Conservation (phyloP, 208 protist genomes). For the Trypanosoma caninum region DNA sequence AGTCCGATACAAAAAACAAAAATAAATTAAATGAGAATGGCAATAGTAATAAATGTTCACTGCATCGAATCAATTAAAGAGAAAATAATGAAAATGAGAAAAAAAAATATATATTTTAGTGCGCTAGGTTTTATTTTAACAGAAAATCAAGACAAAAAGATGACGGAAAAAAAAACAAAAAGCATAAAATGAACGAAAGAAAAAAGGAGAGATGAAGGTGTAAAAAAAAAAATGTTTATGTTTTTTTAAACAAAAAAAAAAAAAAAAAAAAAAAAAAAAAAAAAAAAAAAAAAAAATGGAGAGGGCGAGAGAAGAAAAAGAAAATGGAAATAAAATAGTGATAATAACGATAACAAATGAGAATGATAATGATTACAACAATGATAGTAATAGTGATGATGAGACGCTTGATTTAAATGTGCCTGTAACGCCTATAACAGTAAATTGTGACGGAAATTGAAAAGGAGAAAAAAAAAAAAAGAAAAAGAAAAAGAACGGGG, state of each 20-base stretch:
- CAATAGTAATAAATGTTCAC: not conserved
- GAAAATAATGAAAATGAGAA: not conserved
- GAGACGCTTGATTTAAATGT: not conserved
- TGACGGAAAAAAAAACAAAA: not conserved
- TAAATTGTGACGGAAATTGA: not conserved
- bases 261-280: not conserved
- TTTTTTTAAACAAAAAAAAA: not conserved
- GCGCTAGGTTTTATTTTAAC: no score
- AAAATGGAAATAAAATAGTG: not conserved
- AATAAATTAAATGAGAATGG: not conserved
- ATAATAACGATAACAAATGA: not conserved
- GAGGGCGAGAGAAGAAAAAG: not conserved
- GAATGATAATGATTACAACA: not conserved
- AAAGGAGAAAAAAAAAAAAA: not conserved
- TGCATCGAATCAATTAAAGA: not conserved
- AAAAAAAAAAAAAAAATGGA: not conserved
- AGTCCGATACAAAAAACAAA: not conserved
- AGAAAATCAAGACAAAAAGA: not conserved
- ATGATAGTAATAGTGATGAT: not conserved
- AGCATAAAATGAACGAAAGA: not conserved
- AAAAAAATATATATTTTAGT: no score
- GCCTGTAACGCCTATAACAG: not conserved
- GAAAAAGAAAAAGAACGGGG: not conserved
- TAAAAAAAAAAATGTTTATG: not conserved
- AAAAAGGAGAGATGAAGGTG: not conserved